A percentile compares a stretch with the other conserved stretches of the same genome.
phyloP scores from a whole-genome alignment of 2,329 filamentous ascomycete species.

The Fusarium globosum region DNA sequence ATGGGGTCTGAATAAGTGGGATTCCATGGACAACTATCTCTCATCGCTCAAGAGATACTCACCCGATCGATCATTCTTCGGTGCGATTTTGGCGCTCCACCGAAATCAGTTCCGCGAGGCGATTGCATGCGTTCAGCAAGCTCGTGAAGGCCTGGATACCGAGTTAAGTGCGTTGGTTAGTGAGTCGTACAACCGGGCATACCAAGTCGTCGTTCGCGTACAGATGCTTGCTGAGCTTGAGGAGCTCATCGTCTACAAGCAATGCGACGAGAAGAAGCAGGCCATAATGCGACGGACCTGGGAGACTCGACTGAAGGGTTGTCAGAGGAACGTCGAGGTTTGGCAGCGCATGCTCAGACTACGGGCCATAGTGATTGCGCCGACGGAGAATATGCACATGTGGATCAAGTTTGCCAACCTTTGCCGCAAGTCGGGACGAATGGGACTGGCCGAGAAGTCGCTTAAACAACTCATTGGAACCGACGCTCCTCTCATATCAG shows the following conservation, averaged over 20 bases:
- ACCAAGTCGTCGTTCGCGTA: conserved; percentile 96
- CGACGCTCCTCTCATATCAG: conserved; percentile 69
- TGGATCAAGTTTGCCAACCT: conserved; percentile 99
- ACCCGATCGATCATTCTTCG: conserved; percentile 96
- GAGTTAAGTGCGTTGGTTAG: conserved; percentile 96
- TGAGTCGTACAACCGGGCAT: conserved; percentile 97
- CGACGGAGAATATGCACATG: conserved; percentile 96
- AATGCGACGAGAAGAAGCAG: conserved; percentile 88
- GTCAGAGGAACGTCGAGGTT: conserved; percentile 96
- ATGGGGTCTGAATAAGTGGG: conserved; percentile 97
- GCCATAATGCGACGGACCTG: conserved; percentile 92
- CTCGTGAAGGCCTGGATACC: conserved; percentile 91
- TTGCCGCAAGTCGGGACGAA: conserved; percentile 94
- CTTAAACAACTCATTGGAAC: conserved; percentile 88
- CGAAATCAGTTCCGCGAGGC: conserved; percentile 96
- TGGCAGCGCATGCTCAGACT: conserved; percentile 99
- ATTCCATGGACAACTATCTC: conserved; percentile 97
- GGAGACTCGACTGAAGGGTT: conserved; percentile 94
- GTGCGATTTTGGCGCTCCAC: conserved; percentile 93
- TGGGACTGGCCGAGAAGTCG: conserved; percentile 95
- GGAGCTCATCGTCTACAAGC: conserved; percentile 98
- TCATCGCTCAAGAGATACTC: conserved; percentile 94
- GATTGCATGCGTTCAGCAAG: conserved; percentile 87
- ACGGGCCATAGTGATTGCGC: conserved; percentile 88
- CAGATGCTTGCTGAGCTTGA: conserved; percentile 99